These are phyloP conservation scores for Ophiostoma fasciatum DNA, from an alignment of 2,329 filamentous ascomycete species.

Conservation along the genomic window DNA sequence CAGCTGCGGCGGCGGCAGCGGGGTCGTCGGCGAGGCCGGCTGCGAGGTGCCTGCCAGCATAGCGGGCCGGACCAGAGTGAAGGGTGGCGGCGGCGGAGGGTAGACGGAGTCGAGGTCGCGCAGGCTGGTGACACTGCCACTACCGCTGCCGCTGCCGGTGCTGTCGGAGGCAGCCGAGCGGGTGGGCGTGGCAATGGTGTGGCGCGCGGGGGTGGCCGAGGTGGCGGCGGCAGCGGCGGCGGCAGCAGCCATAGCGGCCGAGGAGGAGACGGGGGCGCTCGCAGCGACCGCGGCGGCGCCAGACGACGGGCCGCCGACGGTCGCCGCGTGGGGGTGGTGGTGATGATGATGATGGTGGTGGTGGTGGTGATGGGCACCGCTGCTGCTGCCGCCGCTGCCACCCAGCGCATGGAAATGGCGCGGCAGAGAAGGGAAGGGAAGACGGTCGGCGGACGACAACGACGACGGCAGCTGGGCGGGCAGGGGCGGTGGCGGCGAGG, in stretches of 20 bases:
- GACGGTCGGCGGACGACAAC: neutral
- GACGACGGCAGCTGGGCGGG: neutral
- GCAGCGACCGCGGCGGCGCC: neutral
- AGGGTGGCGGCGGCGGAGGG: too few relatives aligned
- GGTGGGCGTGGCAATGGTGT: slow-evolving; percentile 32
- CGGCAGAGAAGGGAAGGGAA: neutral
- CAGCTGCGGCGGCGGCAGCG: slow-evolving; percentile 52
- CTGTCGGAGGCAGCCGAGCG: slow-evolving; percentile 45
- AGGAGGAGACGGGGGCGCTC: neutral
- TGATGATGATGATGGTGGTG: slow-evolving; percentile 26
- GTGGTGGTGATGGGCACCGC: too few relatives aligned
- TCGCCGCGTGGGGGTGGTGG: slow-evolving; percentile 29
- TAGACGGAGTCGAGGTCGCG: slow-evolving; percentile 71
- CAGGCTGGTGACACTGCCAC: too few relatives aligned
- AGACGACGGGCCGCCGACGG: neutral
- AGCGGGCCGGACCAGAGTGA: too few relatives aligned
- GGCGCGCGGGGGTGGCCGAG: slow-evolving; percentile 13
- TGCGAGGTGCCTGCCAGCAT: too few relatives aligned
- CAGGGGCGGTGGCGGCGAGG: slow-evolving; percentile 4
- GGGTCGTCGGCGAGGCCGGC: slow-evolving; percentile 81
- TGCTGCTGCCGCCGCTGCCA: too few relatives aligned
- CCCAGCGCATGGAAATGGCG: slow-evolving; percentile 12
- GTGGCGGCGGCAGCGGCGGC: slow-evolving; percentile 4
- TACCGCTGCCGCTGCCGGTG: too few relatives aligned
- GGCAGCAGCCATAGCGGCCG: slow-evolving; percentile 1